Evolutionary conservation across 164 flowering plant species (phyloP), one percentile per base, ranked within the genome.

Genomic region (Cinnamomum micranthum): DNA sequence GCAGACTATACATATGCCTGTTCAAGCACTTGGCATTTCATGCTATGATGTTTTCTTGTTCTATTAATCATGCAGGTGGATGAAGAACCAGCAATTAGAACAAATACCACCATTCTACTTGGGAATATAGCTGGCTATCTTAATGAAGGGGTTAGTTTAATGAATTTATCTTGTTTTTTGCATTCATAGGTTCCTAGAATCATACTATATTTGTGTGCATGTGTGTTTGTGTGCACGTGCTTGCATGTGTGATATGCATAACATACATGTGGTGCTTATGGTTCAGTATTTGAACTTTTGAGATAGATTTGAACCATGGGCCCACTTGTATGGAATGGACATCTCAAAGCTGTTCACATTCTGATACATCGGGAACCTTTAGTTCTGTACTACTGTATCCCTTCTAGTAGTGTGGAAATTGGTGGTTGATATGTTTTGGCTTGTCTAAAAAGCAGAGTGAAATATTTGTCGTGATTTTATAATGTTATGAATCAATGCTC

Each of bases 1-100:
- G 28, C 11, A 11, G 35, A 24, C 62, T 41, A n/a, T 13, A 51
- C 13, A 1, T 35, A 50, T 22, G 10, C 47, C 47, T 41, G 47
- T 50, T 23, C 9, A 62, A 65, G 60, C 55, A 17, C 25, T 65
- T 20, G 47, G 27, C 64, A 70, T 58, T 70, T 20, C 20, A 41
- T 47, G 55, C 52, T 67, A 35, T 71, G 59, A 64, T 74, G 75
- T 77, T 50, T 52, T 65, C 33, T 74, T 19, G 71, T 64, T 13
- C 76, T 76, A 5, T 55, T 65, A 51, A 68, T 77, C 69, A 20
- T 83, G 72, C 86, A 96, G 99, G 99, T 96, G 74, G 99, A 96
- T 84, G 99, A 96, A 85, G 99, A 96, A 81, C 92, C 99, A 65
- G 98, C 97, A 20, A 94, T 96, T 76, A 85, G 99, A 84, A 91